Base-by-base conservation (phyloP, 1,284 basidiomycete genomes). In the Ustilago tritici region DNA sequence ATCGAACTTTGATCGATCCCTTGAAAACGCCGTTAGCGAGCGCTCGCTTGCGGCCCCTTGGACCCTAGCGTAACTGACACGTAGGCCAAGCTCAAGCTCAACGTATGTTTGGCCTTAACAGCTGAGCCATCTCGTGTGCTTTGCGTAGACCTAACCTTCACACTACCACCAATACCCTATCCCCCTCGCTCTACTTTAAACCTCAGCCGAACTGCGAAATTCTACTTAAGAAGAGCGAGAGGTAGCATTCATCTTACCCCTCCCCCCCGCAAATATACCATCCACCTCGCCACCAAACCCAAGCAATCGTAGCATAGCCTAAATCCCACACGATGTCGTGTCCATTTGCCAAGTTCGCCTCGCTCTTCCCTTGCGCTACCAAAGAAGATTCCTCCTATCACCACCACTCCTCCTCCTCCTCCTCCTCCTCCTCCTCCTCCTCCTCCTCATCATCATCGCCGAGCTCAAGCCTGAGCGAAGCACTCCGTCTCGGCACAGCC, bases 261-360 rank as follows among this genome's bases (percentile, higher is more conserved):
- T 4, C 14, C 40, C n/a, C 43, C 43, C n/a, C 4, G 1, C n/a
- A 28, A 28, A 28, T 19, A 5, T 11, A n/a, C 7, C 43, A 46
- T 19, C 43, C 43, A 7, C 23, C 43, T 7, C 35, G 7, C n/a
- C 14, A 47, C 9, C 19, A 35, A 28, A 28, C 23, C 23, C 23
- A 28, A 28, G 23, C 23, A 28, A 28, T 28, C 23, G 23, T 28
- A 28, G 23, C 23, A 28, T 28, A 28, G 23, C 23, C 3, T 28
- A 28, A 28, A 28, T 28, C 23, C 3, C 23, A 28, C 59, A 23
- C 34, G n/a, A 78, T 78, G 77, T 43, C 62, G 4, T 79, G 77
- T 28, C 77, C 77, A 23, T 79, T 79, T 46, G 77, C 74, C 10
- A 70, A 70, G 50, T 64, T 79, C 49, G 70, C 70, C 34, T 43